A percentile compares a stretch with the other conserved stretches of the same genome.
Evolutionary conservation across 768 basidiomycete genomes (phyloP).

Genomic region (Termitomyces sp.): DNA sequence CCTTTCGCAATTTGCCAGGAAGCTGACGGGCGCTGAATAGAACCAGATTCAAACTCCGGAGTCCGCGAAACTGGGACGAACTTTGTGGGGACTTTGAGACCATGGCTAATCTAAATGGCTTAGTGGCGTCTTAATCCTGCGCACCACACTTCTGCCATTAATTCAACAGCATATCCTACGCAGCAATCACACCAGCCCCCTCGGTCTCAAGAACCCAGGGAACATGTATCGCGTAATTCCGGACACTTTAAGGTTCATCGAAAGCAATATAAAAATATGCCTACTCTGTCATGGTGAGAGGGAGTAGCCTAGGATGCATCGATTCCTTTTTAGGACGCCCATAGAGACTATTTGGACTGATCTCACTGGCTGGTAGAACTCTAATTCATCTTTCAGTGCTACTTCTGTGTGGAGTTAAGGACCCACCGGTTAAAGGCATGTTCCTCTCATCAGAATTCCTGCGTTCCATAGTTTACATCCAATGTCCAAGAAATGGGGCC

Average conservation of each 20-base stretch:
- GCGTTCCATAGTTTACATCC: background rate
- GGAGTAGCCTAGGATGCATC: background rate
- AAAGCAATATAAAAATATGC: background rate
- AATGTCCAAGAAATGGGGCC: background rate
- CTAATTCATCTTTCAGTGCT: background rate
- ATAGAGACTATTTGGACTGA: background rate
- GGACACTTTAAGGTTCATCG: background rate
- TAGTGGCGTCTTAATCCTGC: constrained; percentile 25
- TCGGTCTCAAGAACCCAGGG: background rate
- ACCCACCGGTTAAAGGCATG: background rate
- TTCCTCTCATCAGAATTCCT: background rate
- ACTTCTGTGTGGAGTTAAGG: background rate
- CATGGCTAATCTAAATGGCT: constrained; percentile 25
- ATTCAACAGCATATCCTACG: background rate
- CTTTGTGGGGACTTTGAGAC: background rate
- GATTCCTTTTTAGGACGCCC: background rate
- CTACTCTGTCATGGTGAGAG: background rate
- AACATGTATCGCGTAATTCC: background rate
- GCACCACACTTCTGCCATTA: background rate
- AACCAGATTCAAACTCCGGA: constrained; percentile 12
- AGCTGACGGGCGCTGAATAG: constrained; percentile 11
- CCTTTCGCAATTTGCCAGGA: constrained; percentile 29
- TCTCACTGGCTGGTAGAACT: background rate
- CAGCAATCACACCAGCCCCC: background rate
- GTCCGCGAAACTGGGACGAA: constrained; percentile 16